Evolutionary conservation across 257 asterid genomes (phyloP).

Genomic region (Solanum pimpinellifolium): DNA sequence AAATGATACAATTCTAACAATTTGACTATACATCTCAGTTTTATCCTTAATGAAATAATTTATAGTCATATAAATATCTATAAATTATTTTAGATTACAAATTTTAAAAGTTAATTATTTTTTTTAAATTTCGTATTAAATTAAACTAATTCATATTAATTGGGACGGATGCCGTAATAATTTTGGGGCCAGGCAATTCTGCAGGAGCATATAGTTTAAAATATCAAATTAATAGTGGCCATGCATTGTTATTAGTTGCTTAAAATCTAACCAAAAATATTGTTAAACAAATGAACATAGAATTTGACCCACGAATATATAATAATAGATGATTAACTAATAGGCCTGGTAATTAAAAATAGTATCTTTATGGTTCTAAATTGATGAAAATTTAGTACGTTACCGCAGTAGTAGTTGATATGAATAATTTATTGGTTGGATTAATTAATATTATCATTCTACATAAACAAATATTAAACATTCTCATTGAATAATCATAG

Average conservation of each 20-base stretch:
- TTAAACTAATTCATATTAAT: no score
- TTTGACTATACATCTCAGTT: no score
- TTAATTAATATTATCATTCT: conserved; percentile 7
- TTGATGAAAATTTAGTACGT: conserved; percentile 15
- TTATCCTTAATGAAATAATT: no score
- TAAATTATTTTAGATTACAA: no score
- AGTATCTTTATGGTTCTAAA: conserved; percentile 27
- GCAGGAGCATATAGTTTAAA: background rate
- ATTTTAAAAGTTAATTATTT: no score
- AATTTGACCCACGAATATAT: conserved; percentile 1
- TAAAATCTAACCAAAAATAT: background rate
- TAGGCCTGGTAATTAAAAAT: background rate
- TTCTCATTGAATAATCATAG: background rate
- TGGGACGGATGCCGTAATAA: background rate
- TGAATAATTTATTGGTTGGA: background rate
- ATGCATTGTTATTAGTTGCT: conserved; percentile 1
- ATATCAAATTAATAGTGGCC: conserved; percentile 8
- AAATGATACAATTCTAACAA: no score
- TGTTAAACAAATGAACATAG: background rate
- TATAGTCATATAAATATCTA: no score
- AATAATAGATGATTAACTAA: background rate
- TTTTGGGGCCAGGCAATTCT: background rate
- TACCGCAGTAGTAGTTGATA: conserved; percentile 14
- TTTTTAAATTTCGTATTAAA: no score
- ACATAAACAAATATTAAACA: background rate